phyloP scores from a whole-genome alignment of 495 filamentous ascomycete species.

The Trichoderma asperelloides region DNA sequence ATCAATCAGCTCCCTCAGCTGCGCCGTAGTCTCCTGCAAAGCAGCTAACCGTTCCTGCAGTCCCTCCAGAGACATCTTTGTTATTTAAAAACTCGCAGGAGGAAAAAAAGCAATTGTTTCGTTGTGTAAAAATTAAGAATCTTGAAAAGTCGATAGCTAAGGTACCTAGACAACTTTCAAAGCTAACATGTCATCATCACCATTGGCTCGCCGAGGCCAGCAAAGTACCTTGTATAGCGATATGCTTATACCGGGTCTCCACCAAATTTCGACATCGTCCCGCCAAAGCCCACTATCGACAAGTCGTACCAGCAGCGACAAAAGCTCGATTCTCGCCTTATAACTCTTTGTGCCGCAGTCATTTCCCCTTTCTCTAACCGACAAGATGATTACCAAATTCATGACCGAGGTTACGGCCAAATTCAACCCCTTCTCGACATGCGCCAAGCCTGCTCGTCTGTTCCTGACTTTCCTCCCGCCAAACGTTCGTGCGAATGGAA shows the following conservation, averaged over 20 bases:
- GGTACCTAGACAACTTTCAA: constrained; percentile 1
- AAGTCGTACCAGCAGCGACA: background rate
- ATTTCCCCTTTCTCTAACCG: background rate
- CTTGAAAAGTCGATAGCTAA: background rate
- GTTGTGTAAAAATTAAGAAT: background rate
- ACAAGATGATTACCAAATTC: constrained; percentile 76
- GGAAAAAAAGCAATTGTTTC: background rate
- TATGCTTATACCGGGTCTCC: constrained; percentile 4
- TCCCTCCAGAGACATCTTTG: constrained; percentile 44
- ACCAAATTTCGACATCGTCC: constrained; percentile 1
- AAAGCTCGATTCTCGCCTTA: background rate
- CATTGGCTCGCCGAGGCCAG: background rate
- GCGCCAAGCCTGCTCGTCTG: constrained; percentile 68
- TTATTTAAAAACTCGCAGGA: background rate
- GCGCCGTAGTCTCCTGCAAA: constrained; percentile 57
- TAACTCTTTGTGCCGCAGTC: background rate
- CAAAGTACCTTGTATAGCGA: background rate
- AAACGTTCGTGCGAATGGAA: constrained; percentile 55
- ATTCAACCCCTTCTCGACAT: constrained; percentile 85
- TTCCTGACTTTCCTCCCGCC: constrained; percentile 85
- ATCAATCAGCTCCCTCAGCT: constrained; percentile 64
- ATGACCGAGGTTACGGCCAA: constrained; percentile 72
- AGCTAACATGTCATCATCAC: background rate
- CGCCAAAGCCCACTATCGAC: background rate
- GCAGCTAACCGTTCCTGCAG: constrained; percentile 58